Base-by-base conservation (phyloP, 2,329 filamentous ascomycete species). In the Phaeoacremonium minimum region DNA sequence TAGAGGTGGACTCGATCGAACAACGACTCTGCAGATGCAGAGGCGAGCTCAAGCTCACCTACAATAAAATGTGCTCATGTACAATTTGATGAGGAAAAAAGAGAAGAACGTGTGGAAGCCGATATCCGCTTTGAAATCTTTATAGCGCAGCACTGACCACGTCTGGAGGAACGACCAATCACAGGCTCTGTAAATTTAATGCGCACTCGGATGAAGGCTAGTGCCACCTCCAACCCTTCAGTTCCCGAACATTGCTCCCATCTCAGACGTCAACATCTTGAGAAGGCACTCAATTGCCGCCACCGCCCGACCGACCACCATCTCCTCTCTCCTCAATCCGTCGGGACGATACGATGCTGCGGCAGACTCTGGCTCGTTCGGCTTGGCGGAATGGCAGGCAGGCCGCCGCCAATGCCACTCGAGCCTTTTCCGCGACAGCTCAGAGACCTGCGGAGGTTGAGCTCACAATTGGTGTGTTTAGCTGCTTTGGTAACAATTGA, bases 391-490 rank as follows among this genome's bases (percentile, higher is more conserved):
- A 73, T 55, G 67, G 75, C 66, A 71, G 71, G 60, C 73, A 70
- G 58, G 68, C 39, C 14, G 31, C 68, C 58, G 68, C 66, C 62
- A 68, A 65, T 61, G 77, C 77, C 66, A 74, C 80, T 63, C 82
- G 89, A 69, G 71, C 85, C 56, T 95, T 98, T 73, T 78, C 85
- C 67, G 85, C 83, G 55, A 89, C 87, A 51, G 67, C 77, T 58
- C 79, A 77, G 67, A 80, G 88, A 64, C 78, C 78, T 54, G 91
- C 89, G 53, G 89, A 97, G 74, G 90, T 98, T 58, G 89, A 96
- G 77, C 80, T 98, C 66, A 98, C 91, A 58, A 81, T 96, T 74
- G 88, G 87, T 94, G 69, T 58, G 79, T 67, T 33, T 33, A 17
- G n/a, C 22, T 9, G 22, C 22, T 26, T n/a, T n/a, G 22, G n/a